Percentiles rank a stretch among this genome's conserved stretches.
Conservation (phyloP, 305 asterid species). For the Plantago rigida region DNA sequence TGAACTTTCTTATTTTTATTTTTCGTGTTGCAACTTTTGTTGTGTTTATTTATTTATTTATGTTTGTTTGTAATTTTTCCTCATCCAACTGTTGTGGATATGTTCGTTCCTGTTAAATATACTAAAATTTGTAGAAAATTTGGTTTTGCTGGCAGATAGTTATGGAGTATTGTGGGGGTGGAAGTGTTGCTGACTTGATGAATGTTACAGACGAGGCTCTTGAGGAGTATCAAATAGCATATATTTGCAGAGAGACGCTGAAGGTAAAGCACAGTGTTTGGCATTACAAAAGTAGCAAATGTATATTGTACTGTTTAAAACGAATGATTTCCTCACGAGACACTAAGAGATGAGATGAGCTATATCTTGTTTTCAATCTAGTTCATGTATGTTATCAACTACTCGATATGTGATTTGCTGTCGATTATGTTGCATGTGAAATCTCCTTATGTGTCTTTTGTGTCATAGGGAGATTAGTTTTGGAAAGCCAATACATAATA, state of each 20-base stretch:
- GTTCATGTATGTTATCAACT: background rate
- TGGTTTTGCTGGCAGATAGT: constrained; percentile 67
- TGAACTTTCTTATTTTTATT: background rate
- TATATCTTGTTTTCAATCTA: background rate
- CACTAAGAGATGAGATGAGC: too few species aligned
- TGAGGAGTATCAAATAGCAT: constrained; percentile 91
- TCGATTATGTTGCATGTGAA: background rate
- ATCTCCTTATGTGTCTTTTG: background rate
- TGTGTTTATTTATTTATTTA: too few species aligned
- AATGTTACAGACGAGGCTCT: constrained; percentile 76
- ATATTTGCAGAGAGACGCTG: constrained; percentile 79
- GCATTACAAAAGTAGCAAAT: background rate
- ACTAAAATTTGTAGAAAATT: constrained; percentile 21
- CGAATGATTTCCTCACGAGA: background rate
- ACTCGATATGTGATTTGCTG: constrained; percentile 3
- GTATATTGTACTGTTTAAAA: background rate
- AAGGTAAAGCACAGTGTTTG: constrained; percentile 46
- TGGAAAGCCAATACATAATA: background rate
- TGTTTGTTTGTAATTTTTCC: background rate
- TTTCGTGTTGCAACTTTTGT: too few species aligned
- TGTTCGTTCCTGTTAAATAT: constrained; percentile 18
- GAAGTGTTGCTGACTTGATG: constrained; percentile 97
- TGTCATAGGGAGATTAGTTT: constrained; percentile 7
- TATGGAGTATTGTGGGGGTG: constrained; percentile 99
- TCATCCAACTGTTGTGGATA: constrained; percentile 10